Base-by-base conservation (phyloP, 176 grass and related monocot genomes). In the Oryza australiensis region DNA sequence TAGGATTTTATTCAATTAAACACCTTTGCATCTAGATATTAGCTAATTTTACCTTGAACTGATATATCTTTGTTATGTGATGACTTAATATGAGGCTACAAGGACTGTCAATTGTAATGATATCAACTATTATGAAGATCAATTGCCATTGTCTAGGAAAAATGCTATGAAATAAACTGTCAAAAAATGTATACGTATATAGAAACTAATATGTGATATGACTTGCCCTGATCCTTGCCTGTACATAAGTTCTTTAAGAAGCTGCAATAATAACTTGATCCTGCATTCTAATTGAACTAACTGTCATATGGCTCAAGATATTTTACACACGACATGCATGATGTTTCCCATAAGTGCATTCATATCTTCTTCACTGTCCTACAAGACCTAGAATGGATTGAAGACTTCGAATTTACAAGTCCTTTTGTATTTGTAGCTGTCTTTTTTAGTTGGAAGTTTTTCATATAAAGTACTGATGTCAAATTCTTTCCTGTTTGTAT, bases 311-410 rank as follows among this genome's bases (percentile, higher is more conserved):
- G 64, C 14, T 66, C 64, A 66, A 65, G 32, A 66, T 32, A 64
- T 65, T 30, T 65, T 32, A 32, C 28, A 20, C 28, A 46, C 33
- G 29, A 78, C 20, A n/a, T 78, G 35, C 65, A 70, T 68, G 34
- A 76, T 68, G 33, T 72, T 75, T 82, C 64, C 45, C 63, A 68
- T 84, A 26, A 33, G 62, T 83, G 57, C 69, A 65, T 26, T 72
- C 20, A 7, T 66, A 14, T 65, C 13, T 14, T 63, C 8, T 64
- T 78, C 24, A 64, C 59, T 64, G 38, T 32, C 80, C 22, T 64
- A 27, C 27, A 37, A 28, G 28, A 57, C 45, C 76, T 55, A 13
- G 24, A 18, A n/a, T 76, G 30, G 62, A 48, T 79, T 29, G 48
- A 67, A 32, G 76, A 13, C 63, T 46, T 33, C 0, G 3, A 79